These are phyloP conservation scores for Sugiyamaella castrensis DNA, from an alignment of 1,139 yeast genomes.

Conservation along the genomic window DNA sequence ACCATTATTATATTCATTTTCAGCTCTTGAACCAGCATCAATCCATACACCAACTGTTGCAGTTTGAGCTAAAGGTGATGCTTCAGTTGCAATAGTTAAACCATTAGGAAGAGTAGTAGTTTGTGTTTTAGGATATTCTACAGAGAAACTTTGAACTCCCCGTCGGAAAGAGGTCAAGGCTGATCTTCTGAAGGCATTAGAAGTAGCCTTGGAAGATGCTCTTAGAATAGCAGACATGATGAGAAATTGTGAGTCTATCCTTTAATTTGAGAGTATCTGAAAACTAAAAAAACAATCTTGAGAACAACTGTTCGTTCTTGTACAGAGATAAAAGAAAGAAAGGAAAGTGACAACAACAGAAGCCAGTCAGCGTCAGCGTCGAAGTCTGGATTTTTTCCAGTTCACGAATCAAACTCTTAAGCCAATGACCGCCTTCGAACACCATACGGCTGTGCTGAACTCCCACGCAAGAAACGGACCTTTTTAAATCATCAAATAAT, in stretches of 20 bases:
- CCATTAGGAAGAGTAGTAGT: slow-evolving; percentile 78
- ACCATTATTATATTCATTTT: slow-evolving; percentile 77
- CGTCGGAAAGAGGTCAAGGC: slow-evolving; percentile 19
- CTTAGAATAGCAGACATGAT: slow-evolving; percentile 32
- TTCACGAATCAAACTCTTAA: no score
- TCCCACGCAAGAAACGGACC: no score
- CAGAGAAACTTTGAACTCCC: slow-evolving; percentile 31
- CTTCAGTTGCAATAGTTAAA: slow-evolving; percentile 87
- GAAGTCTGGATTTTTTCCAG: no score
- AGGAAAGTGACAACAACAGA: no score
- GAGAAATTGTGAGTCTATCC: not conserved
- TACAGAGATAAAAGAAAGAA: no score
- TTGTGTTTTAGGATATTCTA: slow-evolving; percentile 46
- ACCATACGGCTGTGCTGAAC: no score
- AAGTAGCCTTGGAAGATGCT: slow-evolving; percentile 18
- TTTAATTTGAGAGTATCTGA: no score
- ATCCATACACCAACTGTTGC: slow-evolving; percentile 98
- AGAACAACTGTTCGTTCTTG: no score
- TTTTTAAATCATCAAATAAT: no score
- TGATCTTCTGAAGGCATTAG: slow-evolving; percentile 12
- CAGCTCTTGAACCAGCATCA: slow-evolving; percentile 98
- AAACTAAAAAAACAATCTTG: no score
- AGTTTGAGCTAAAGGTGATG: slow-evolving; percentile 81
- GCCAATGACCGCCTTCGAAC: no score
- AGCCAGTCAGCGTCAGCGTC: no score